These are phyloP conservation scores for Fusarium sp. DNA, from an alignment of 2,329 filamentous ascomycete species.

Conservation along the genomic window DNA sequence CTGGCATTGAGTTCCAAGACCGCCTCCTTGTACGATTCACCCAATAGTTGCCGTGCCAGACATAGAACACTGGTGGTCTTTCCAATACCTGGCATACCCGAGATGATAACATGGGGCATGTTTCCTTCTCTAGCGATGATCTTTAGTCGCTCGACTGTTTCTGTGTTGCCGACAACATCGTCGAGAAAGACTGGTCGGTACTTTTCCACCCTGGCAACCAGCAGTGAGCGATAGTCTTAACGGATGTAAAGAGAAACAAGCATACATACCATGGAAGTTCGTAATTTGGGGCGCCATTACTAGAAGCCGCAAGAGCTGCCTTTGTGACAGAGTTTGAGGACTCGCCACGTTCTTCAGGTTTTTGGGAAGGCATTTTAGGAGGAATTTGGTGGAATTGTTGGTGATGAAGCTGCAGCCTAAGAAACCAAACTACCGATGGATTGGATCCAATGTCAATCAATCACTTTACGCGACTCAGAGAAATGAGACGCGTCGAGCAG, in stretches of 20 bases:
- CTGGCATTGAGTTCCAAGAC: constrained; percentile 96
- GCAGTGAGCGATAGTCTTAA: constrained; percentile 34
- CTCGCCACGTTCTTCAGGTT: constrained; percentile 66
- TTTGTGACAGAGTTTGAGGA: constrained; percentile 70
- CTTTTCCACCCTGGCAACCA: constrained; percentile 86
- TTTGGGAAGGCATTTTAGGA: constrained; percentile 60
- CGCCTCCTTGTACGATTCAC: constrained; percentile 95
- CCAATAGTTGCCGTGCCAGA: constrained; percentile 89
- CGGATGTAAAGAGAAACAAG: constrained; percentile 6
- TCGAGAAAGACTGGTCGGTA: constrained; percentile 95
- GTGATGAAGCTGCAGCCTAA: constrained; percentile 36
- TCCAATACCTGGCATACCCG: constrained; percentile 98
- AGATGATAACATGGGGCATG: constrained; percentile 99
- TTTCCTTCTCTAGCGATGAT: constrained; percentile 99
- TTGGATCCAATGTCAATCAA: constrained; percentile 41
- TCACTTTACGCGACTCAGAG: constrained; percentile 53
- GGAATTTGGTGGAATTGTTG: constrained; percentile 24
- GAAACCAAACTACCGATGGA: constrained; percentile 3
- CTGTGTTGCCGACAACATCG: constrained; percentile 96
- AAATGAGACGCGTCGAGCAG: constrained; percentile 50
- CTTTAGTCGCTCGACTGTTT: constrained; percentile 96
- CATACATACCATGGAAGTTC: constrained; percentile 84
- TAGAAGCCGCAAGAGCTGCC: constrained; percentile 62
- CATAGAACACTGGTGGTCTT: constrained; percentile 97
- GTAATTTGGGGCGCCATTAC: constrained; percentile 68